Percentiles rank a stretch among this genome's conserved stretches.
phyloP scores from a whole-genome alignment of 2,329 filamentous ascomycete species.

The Epichloe typhina region DNA sequence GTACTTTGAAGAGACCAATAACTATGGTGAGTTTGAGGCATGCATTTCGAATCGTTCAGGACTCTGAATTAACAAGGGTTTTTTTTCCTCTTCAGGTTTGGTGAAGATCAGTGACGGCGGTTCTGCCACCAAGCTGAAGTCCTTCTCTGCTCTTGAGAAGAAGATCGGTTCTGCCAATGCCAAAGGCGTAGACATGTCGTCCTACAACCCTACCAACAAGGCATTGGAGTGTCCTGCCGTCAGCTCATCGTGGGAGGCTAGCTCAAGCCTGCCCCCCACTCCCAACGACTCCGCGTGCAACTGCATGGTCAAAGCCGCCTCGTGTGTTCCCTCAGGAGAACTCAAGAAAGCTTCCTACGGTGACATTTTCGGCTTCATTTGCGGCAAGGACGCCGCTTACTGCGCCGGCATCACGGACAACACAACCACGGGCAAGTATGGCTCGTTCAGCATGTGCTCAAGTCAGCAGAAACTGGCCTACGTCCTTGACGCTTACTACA shows the following conservation, averaged over 20 bases:
- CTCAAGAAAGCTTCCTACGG: slow-evolving; percentile 47
- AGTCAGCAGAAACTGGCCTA: slow-evolving; percentile 58
- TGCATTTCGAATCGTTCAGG: too few species aligned
- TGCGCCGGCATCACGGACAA: slow-evolving; percentile 51
- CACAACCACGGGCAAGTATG: slow-evolving; percentile 41
- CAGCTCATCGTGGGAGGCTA: slow-evolving; percentile 48
- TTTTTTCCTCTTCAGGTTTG: slow-evolving; percentile 36
- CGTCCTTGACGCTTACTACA: slow-evolving; percentile 63
- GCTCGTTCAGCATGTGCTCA: slow-evolving; percentile 67
- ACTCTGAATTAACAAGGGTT: too few species aligned
- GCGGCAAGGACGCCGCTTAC: slow-evolving; percentile 40
- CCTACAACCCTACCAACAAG: slow-evolving; percentile 65
- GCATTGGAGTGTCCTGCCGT: slow-evolving; percentile 60
- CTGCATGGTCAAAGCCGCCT: slow-evolving; percentile 71
- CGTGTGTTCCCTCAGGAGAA: slow-evolving; percentile 51
- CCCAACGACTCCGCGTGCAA: slow-evolving; percentile 68
- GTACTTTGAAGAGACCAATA: slow-evolving; percentile 85
- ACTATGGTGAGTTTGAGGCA: slow-evolving; percentile 51
- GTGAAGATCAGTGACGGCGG: slow-evolving; percentile 42
- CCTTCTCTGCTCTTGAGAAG: slow-evolving; percentile 61
- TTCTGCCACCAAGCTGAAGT: slow-evolving; percentile 51
- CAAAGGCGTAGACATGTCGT: slow-evolving; percentile 47
- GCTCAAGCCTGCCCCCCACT: slow-evolving; percentile 65
- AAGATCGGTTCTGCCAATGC: slow-evolving; percentile 57
- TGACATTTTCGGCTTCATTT: slow-evolving; percentile 64